Percentiles rank a stretch among this genome's conserved stretches.
Conservation (phyloP, 148 eudicot species). For the Bassia scoparia region DNA sequence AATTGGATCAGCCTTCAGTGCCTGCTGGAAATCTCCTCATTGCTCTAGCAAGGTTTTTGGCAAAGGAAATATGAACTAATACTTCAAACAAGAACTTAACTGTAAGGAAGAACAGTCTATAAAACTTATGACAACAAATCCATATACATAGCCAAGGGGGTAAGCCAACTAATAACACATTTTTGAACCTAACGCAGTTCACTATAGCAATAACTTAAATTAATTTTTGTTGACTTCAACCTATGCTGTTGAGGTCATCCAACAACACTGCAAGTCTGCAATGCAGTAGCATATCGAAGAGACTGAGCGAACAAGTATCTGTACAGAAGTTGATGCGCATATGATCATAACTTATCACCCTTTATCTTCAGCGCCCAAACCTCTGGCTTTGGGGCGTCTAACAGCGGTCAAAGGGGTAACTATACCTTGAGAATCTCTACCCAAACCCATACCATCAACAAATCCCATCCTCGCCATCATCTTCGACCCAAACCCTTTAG, state of each 20-base stretch:
- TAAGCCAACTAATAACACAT: not conserved
- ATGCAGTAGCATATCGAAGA: not conserved
- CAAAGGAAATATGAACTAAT: no score
- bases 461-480: constrained; percentile 99
- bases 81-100: no score
- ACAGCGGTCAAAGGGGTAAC: constrained; percentile 67
- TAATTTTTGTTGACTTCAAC: not conserved
- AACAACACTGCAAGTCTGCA: not conserved
- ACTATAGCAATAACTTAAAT: not conserved
- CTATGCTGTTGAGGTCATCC: not conserved
- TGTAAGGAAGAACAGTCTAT: no score
- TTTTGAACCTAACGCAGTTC: constrained; percentile 3
- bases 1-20: no score
- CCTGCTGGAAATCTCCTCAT: no score
- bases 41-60: no score
- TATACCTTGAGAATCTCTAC: constrained; percentile 85
- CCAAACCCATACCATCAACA: constrained; percentile 76
- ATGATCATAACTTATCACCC: constrained; percentile 1
- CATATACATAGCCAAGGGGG: not conserved
- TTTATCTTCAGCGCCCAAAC: constrained; percentile 63
- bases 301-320: constrained; percentile 1
- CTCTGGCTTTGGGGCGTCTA: constrained; percentile 75
- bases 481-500: constrained; percentile 93
- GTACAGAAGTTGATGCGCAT: not conserved
- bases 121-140: not conserved